These are phyloP conservation scores for Trypanosoma vivax DNA, from an alignment of 208 protist species.

Conservation along the genomic window DNA sequence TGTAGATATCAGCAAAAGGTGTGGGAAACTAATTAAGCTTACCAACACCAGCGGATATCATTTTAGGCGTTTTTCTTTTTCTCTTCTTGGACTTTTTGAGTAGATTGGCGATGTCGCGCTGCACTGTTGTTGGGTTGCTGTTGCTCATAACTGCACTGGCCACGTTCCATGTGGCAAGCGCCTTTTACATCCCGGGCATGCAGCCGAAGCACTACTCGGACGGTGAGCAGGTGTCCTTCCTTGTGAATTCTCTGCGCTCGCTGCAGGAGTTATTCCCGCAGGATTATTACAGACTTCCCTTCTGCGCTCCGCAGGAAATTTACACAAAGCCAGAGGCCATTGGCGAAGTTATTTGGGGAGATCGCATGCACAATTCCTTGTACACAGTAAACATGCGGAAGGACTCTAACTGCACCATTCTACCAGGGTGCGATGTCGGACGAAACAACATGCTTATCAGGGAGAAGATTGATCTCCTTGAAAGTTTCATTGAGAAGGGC, in stretches of 20 bases:
- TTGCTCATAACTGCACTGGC: conserved; percentile 1
- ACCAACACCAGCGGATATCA: too few species aligned
- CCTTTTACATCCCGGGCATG: conserved; percentile 60
- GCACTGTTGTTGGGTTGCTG: neutral
- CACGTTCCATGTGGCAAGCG: conserved; percentile 3
- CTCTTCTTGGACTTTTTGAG: too few species aligned
- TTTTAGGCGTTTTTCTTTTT: too few species aligned
- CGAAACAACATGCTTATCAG: conserved; percentile 26
- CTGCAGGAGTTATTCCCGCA: conserved; percentile 51
- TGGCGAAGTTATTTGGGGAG: conserved; percentile 79
- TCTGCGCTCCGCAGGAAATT: conserved; percentile 40
- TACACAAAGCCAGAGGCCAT: conserved; percentile 35
- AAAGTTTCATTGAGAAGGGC: conserved; percentile 51
- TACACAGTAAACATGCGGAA: conserved; percentile 54
- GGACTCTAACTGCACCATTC: conserved; percentile 28
- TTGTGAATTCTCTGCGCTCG: conserved; percentile 71
- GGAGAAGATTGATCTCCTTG: conserved; percentile 21
- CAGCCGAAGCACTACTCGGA: conserved; percentile 42
- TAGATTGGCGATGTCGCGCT: too few species aligned
- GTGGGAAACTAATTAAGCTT: too few species aligned
- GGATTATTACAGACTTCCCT: conserved; percentile 64
- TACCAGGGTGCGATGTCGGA: conserved; percentile 36
- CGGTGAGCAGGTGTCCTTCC: conserved; percentile 35
- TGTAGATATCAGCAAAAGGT: too few species aligned
- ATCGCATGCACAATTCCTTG: conserved; percentile 61